Percentiles rank a stretch among this genome's conserved stretches.
phyloP scores from a whole-genome alignment of 805 yeast genomes.

The Cyberlindnera saturnus region DNA sequence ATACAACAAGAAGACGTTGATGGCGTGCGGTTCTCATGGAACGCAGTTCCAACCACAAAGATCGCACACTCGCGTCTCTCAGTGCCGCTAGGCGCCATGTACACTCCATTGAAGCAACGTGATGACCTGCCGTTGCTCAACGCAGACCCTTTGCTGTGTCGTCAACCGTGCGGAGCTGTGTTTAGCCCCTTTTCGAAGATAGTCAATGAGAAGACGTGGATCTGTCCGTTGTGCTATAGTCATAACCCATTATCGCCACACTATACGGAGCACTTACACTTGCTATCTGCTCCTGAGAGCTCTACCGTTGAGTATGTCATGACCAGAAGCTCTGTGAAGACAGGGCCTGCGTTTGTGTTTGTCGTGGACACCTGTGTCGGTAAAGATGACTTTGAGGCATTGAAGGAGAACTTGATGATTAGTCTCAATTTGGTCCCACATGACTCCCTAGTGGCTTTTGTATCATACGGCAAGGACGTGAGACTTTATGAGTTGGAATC shows the following conservation, averaged over 20 bases:
- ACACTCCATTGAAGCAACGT: conserved; percentile 51
- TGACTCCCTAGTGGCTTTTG: conserved; percentile 48
- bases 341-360: conserved; percentile 40
- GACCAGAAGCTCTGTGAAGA: conserved; percentile 19
- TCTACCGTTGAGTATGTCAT: conserved; percentile 47
- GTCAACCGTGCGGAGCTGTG: conserved; percentile 45
- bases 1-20: conserved; percentile 28
- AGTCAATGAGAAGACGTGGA: conserved; percentile 35
- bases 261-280: conserved; percentile 13
- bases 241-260: conserved; percentile 40
- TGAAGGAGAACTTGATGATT: conserved; percentile 43
- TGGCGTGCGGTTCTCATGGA: conserved; percentile 62
- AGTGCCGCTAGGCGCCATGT: conserved; percentile 51
- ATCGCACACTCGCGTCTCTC: conserved; percentile 45
- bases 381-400: conserved; percentile 42
- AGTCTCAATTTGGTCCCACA: conserved; percentile 47
- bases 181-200: conserved; percentile 42
- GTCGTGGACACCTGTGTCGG: conserved; percentile 54
- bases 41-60: conserved; percentile 48
- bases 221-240: conserved; percentile 50
- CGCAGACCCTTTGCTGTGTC: conserved; percentile 42
- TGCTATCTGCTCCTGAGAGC: conserved; percentile 10
- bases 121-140: conserved; percentile 31
- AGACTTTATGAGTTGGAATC: conserved; percentile 45
- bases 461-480: conserved; percentile 56